Evolutionary conservation across 2,329 filamentous ascomycete species (phyloP).

Genomic region (Lachnellula willkommii): DNA sequence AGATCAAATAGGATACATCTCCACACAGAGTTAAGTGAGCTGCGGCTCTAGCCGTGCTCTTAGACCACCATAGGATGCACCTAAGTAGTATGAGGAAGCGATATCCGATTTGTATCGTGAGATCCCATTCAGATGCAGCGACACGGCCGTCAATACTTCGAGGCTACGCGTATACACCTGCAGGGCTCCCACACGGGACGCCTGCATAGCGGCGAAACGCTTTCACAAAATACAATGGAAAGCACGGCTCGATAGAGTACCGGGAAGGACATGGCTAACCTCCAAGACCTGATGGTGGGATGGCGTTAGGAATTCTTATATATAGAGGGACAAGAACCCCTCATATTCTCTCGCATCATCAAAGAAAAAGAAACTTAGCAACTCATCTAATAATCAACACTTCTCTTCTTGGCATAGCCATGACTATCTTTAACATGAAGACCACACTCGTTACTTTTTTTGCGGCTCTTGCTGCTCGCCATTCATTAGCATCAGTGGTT

Average conservation of each 20-base stretch:
- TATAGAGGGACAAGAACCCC: slow-evolving; percentile 1
- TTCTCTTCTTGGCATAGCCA: slow-evolving; percentile 13
- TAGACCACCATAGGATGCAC: neutral
- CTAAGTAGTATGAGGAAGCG: neutral
- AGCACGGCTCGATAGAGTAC: neutral
- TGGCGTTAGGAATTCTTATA: neutral
- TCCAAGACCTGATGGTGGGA: neutral
- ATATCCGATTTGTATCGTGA: neutral
- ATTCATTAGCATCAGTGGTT: slow-evolving; percentile 19
- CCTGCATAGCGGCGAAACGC: neutral
- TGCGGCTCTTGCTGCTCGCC: slow-evolving; percentile 13
- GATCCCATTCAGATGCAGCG: neutral
- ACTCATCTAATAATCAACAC: slow-evolving; percentile 5
- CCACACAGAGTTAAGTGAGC: neutral
- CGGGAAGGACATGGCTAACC: neutral
- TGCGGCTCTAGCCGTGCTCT: neutral
- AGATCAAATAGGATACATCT: neutral
- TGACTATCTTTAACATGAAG: slow-evolving; percentile 24
- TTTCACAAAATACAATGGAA: neutral
- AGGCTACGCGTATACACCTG: slow-evolving; percentile 9
- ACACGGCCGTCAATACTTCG: neutral
- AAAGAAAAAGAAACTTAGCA: neutral
- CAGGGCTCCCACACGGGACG: neutral
- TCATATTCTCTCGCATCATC: slow-evolving; percentile 4
- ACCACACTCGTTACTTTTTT: slow-evolving; percentile 21